Evolutionary conservation across 352 stramenopile genomes (phyloP), one percentile per base, ranked within the genome.

Genomic region (Vaucheria bursata): DNA sequence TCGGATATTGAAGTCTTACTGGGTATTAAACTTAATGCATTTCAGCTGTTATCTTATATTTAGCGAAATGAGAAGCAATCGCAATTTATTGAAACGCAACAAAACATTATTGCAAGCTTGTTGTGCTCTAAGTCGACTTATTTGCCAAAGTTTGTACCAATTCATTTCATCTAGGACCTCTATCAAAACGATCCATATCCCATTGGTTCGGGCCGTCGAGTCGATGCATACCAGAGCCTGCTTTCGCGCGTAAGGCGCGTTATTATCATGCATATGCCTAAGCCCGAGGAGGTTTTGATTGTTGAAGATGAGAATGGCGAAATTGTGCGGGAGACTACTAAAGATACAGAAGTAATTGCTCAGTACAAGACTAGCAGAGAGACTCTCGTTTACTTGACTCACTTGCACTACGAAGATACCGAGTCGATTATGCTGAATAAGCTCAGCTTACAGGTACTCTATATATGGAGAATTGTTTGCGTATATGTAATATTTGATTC

Each of bases 301-400:
- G 96, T 99, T 0, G 96, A 99, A 85, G 95, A 99, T 82, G 97
- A 99, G 73, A 98, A 99, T 84, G 77, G 77, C 59, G 78, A 83
- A 50, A 80, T 83, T 36, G 78, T 83, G 1, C 59, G 78, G 12
- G 78, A 83, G 93, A 96, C 73, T 90, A 96, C 38, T 18, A 98
- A 98, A 86, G 96, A 99, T 82, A 99, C 95, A 3, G 96, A 99
- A 84, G 95, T 96, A 0, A 93, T 99, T 79, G 97, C 95, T 36
- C 94, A 98, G 88, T 99, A 99, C 88, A 98, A 99, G 88, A 98
- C 93, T 3, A 99, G 99, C 95, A 89, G 97, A 74, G 96, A 99
- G 87, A 97, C 93, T 7, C 86, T 99, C 1, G 95, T 99, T 65
- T 99, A 98, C 86, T 89, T 99, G 71, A 99, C 95, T n/a, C 94